Percentiles rank a stretch among this genome's conserved stretches.
Conservation (phyloP, 352 stramenopile species). For the Globisporangium uncinulatum region DNA sequence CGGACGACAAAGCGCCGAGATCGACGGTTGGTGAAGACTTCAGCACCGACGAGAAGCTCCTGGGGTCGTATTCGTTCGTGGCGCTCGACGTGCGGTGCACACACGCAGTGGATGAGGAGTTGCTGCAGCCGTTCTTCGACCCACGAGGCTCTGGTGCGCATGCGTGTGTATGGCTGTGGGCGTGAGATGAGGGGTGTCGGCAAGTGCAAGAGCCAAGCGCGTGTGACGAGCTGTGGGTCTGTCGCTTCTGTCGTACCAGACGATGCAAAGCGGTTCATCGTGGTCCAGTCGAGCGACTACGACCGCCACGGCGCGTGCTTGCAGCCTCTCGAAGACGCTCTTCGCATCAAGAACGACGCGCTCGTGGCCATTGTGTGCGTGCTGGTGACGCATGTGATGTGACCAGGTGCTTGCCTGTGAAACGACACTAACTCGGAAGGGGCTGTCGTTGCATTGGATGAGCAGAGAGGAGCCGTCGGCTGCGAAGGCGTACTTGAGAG, state of each 20-base stretch:
- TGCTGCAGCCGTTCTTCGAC: constrained; percentile 11
- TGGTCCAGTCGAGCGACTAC: constrained; percentile 26
- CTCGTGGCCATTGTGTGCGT: constrained; percentile 1
- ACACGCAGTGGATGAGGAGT: constrained; percentile 4
- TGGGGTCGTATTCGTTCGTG: constrained; percentile 8
- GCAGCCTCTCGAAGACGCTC: constrained; percentile 12
- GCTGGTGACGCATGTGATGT: not conserved
- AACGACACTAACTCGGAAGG: not conserved
- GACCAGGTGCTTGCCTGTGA: not conserved
- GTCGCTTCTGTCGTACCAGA: constrained; percentile 16
- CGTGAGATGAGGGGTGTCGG: not conserved
- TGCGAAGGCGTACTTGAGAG: constrained; percentile 1
- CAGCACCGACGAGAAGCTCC: constrained; percentile 6
- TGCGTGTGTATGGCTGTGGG: not conserved
- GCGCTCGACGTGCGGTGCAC: constrained; percentile 1
- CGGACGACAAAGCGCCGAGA: constrained; percentile 4
- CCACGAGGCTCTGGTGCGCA: constrained; percentile 9
- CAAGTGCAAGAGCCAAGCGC: too few relatives aligned
- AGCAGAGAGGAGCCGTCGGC: not conserved
- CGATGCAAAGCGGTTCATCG: constrained; percentile 24
- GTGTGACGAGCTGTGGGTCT: not conserved
- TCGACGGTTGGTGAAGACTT: not conserved
- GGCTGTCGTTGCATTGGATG: not conserved
- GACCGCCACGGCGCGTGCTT: constrained; percentile 11
- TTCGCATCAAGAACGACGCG: constrained; percentile 6